Evolutionary conservation across 2,329 filamentous ascomycete genomes (phyloP).

Genomic region (Colletotrichum endophyticum): DNA sequence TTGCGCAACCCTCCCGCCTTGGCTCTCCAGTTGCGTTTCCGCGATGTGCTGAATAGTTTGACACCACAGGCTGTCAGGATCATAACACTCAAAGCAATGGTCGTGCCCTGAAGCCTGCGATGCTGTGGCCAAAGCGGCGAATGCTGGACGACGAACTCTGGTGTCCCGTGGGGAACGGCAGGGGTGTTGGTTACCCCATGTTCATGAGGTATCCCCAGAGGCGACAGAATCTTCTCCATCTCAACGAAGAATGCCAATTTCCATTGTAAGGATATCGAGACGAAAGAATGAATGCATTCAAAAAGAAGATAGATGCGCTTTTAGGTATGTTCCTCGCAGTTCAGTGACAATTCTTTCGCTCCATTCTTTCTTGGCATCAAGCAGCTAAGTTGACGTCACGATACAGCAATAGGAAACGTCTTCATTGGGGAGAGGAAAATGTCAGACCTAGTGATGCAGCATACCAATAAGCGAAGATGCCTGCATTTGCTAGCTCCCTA

Average conservation of each 20-base stretch:
- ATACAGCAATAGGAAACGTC: neutral
- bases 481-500: neutral
- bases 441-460: neutral
- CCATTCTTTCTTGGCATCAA: neutral
- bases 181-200: neutral
- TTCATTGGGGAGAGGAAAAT: neutral
- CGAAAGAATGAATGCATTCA: rapidly evolving
- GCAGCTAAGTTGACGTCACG: neutral
- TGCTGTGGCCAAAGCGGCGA: neutral
- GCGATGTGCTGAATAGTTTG: neutral
- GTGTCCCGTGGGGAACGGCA: neutral
- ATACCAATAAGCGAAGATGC: neutral
- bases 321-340: neutral
- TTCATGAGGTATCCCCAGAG: neutral
- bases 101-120: neutral
- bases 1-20: neutral
- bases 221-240: neutral
- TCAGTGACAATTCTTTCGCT: neutral
- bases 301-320: neutral
- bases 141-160: neutral
- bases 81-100: neutral
- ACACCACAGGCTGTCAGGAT: neutral
- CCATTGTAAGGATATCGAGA: rapidly evolving
- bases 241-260: neutral
- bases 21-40: neutral